Base-by-base conservation (phyloP, 176 grass and related monocot genomes). In the Eremochloa ophiuroides region DNA sequence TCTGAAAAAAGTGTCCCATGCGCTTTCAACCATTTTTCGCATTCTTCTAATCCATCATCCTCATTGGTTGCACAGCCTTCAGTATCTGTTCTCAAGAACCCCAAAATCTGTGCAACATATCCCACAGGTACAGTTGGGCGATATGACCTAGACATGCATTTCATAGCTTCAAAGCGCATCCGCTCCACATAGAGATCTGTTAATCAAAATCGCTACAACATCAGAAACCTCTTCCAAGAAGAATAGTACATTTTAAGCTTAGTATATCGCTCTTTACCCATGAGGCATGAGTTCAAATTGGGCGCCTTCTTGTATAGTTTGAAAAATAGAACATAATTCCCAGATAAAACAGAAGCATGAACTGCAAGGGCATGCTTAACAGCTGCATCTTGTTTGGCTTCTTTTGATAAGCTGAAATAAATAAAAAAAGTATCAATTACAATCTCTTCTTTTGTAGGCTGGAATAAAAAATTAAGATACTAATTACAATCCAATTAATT, bases 321-420 rank as follows among this genome's bases (percentile, higher is more conserved):
- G 62, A 98, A 98, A 86, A 93, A 98, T 51, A 93, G 72, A 7
- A 98, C 88, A 79, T 94, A 98, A 82, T 94, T 98, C 76, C 95
- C 86, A 71, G 92, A 98, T 87, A 85, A 94, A 82, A 94, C 90
- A 78, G 95, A 88, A 73, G 88, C 74, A 68, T 88, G 95, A 76
- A 98, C 95, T 62, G 85, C 80, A 64, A 94, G 95, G 62, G 95
- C 92, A 87, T 98, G 95, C 79, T 94, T 94, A 68, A 98, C 88
- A 48, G 90, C 92, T 75, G 77, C 86, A 89, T 98, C 86, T 80
- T 85, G 59, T 86, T 89, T 98, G 48, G 92, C 79, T 84, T 93
- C 85, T 82, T 79, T 85, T 62, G 95, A 93, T 69, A 98, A 89
- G 71, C 95, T 94, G 89, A 83, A 88, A 75, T 78, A 88, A 78